phyloP scores from a whole-genome alignment of 192 early-diverging fungal genomes.

The Backusella sp. region DNA sequence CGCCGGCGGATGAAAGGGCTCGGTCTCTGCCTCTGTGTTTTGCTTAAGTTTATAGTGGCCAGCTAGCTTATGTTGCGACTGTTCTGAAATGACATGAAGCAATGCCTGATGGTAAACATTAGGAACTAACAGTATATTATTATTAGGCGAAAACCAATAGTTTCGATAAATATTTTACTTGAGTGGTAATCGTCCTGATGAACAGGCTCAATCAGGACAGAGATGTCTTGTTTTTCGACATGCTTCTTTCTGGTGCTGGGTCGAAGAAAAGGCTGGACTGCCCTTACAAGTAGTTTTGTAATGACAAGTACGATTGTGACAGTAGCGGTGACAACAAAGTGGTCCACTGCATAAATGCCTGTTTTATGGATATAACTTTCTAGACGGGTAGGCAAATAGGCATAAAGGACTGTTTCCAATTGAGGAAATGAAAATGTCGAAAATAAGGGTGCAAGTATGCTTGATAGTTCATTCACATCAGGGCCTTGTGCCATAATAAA shows the following conservation, averaged over 20 bases:
- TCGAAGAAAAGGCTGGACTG: neutral
- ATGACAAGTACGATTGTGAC: slow-evolving; percentile 23
- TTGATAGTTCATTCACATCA: slow-evolving; percentile 9
- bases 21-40: slow-evolving; percentile 17
- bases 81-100: slow-evolving; percentile 23
- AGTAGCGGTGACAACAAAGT: slow-evolving; percentile 26
- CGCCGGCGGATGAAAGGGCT: slow-evolving; percentile 25
- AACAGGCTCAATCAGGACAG: slow-evolving; percentile 24
- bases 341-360: slow-evolving; percentile 32
- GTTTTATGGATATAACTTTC: slow-evolving; percentile 25
- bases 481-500: neutral
- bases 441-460: slow-evolving; percentile 18
- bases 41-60: slow-evolving; percentile 25
- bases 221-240: slow-evolving; percentile 7
- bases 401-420: slow-evolving; percentile 28
- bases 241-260: neutral
- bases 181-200: slow-evolving; percentile 27
- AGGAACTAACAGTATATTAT: slow-evolving; percentile 10
- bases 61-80: slow-evolving; percentile 14
- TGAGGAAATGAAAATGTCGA: slow-evolving; percentile 25
- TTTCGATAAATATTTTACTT: slow-evolving; percentile 10
- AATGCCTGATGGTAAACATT: slow-evolving; percentile 34
- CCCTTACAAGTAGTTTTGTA: slow-evolving; percentile 18
- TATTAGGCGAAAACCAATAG: neutral
- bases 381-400: slow-evolving; percentile 25